Evolutionary conservation across 2,329 filamentous ascomycete genomes (phyloP).

Genomic region (Epichloe coenophiala): DNA sequence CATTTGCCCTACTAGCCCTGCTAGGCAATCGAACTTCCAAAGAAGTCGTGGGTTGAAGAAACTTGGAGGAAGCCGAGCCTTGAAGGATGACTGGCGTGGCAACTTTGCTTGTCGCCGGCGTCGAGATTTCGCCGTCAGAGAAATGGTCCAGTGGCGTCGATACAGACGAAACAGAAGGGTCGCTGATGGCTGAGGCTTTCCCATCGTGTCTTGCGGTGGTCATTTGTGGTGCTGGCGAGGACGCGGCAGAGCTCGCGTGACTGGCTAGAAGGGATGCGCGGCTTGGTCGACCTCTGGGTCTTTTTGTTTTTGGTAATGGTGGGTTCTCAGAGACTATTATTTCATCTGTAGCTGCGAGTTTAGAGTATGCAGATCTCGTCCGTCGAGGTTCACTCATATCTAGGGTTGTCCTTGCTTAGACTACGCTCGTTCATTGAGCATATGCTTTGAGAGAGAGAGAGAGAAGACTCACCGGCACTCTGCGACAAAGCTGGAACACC

Average conservation of each 20-base stretch:
- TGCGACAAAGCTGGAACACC: neutral
- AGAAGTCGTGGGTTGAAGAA: constrained; percentile 1
- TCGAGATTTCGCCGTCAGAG: constrained; percentile 21
- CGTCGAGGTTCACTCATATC: neutral
- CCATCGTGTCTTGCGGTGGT: constrained; percentile 1
- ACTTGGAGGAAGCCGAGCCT: neutral
- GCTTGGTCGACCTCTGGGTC: constrained; percentile 14
- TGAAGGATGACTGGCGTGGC: constrained; percentile 20
- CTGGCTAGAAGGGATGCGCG: constrained; percentile 9
- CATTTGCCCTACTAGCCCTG: constrained; percentile 10
- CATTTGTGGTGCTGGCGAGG: constrained; percentile 1
- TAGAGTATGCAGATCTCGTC: neutral
- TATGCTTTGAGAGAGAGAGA: neutral
- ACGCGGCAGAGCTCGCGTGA: constrained; percentile 4
- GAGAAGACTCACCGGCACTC: neutral
- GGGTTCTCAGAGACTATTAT: constrained; percentile 2
- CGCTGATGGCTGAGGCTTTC: constrained; percentile 9
- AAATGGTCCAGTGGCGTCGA: constrained; percentile 17
- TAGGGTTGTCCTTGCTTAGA: neutral
- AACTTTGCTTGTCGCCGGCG: constrained; percentile 23
- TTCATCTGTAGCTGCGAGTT: neutral
- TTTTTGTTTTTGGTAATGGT: constrained; percentile 2
- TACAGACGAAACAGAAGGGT: constrained; percentile 19
- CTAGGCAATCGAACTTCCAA: constrained; percentile 19
- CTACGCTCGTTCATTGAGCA: neutral